Percentiles rank a stretch among this genome's conserved stretches.
Evolutionary conservation across 768 basidiomycete species (phyloP).

Genomic region (Daedaleopsis nitida): DNA sequence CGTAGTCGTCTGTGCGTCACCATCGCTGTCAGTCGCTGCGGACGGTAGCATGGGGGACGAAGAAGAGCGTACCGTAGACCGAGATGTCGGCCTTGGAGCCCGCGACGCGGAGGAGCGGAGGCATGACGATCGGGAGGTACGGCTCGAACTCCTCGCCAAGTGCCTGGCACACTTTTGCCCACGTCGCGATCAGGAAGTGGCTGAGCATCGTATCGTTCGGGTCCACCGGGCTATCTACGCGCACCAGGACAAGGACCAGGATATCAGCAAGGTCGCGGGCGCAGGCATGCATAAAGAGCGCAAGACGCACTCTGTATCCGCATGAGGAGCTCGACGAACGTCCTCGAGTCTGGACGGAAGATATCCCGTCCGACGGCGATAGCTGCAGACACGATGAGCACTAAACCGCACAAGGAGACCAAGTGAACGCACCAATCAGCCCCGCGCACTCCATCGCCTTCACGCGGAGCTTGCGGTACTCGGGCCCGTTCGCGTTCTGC

Average conservation of each 20-base stretch:
- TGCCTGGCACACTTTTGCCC: slow-evolving; percentile 88
- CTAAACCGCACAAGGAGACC: neutral
- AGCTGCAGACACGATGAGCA: slow-evolving; percentile 44
- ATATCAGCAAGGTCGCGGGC: no score
- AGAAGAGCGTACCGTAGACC: slow-evolving; percentile 55
- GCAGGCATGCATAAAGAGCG: no score
- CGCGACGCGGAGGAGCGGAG: slow-evolving; percentile 71
- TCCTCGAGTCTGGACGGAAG: slow-evolving; percentile 73
- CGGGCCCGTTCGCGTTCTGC: slow-evolving; percentile 64
- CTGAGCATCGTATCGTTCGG: slow-evolving; percentile 70
- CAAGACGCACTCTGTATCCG: slow-evolving; percentile 68
- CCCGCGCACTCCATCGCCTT: slow-evolving; percentile 94
- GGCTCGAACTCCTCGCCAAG: slow-evolving; percentile 85
- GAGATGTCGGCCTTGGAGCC: slow-evolving; percentile 80
- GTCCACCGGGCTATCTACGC: slow-evolving; percentile 64
- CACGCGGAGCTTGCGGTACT: slow-evolving; percentile 67
- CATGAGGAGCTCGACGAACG: slow-evolving; percentile 72
- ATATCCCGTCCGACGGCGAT: slow-evolving; percentile 84
- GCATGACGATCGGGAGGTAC: slow-evolving; percentile 85
- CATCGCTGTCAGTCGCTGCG: slow-evolving; percentile 8
- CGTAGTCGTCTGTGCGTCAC: slow-evolving; percentile 49
- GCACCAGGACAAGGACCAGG: no score
- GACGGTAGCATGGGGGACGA: neutral
- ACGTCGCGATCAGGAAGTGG: slow-evolving; percentile 82
- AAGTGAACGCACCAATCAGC: slow-evolving; percentile 62